A percentile compares a stretch with the other conserved stretches of the same genome.
Evolutionary conservation across 202 grass and related monocot species (phyloP).

Genomic region (Eragrostis tef): DNA sequence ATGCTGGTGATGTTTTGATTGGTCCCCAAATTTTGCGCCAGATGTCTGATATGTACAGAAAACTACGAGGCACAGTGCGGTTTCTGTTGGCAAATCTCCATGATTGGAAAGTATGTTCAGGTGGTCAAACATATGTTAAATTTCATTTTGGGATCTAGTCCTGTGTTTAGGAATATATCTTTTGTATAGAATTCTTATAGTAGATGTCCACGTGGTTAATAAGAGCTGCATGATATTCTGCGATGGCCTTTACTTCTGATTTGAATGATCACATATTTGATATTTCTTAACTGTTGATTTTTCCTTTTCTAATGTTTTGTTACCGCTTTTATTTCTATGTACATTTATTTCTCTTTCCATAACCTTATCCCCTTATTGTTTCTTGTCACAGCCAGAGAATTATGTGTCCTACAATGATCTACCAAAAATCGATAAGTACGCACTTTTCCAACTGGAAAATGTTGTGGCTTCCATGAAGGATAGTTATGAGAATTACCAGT

Average conservation of each 20-base stretch:
- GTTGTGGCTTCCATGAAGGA: conserved; percentile 80
- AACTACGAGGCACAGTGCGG: conserved; percentile 88
- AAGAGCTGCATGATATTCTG: conserved; percentile 12
- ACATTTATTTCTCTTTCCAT: conserved; percentile 19
- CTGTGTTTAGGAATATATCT: conserved; percentile 23
- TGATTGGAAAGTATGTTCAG: conserved; percentile 82
- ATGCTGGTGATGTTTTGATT: conserved; percentile 82
- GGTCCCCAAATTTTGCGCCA: conserved; percentile 78
- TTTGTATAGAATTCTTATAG: conserved; percentile 26
- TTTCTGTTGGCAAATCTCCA: conserved; percentile 95
- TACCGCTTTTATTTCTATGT: conserved; percentile 16
- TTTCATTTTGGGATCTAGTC: conserved; percentile 35
- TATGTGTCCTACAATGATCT: conserved; percentile 70
- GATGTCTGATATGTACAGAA: conserved; percentile 97
- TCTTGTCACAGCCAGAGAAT: conserved; percentile 61
- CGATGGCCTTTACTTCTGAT: neutral
- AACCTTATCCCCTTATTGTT: conserved; percentile 25
- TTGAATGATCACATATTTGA: conserved; percentile 23
- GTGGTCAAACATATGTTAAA: conserved; percentile 37
- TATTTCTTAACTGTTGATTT: conserved; percentile 32
- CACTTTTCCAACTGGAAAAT: conserved; percentile 93
- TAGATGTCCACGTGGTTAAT: conserved; percentile 32
- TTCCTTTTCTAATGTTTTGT: conserved; percentile 26
- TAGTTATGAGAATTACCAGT: conserved; percentile 84
- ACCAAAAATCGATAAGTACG: conserved; percentile 89